Base-by-base conservation (phyloP, 2,329 filamentous ascomycete genomes). In the Clathrospora elynae region DNA sequence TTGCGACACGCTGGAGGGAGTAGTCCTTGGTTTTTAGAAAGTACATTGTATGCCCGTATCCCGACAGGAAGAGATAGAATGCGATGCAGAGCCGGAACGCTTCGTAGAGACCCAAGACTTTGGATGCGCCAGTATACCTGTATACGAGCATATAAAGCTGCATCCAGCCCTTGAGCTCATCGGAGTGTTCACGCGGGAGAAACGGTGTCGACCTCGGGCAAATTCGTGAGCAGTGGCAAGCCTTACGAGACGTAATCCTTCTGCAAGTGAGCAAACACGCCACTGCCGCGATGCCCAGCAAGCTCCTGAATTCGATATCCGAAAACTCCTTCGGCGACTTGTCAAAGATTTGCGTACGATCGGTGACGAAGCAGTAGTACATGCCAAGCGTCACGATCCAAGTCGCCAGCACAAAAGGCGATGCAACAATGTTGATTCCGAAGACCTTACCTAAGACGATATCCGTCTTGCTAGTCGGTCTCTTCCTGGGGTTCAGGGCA, bases 101-200 rank as follows among this genome's bases (percentile, higher is more conserved):
- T 54, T 80, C 74, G 65, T 83, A 82, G 20, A 82, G 73, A 57
- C 75, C 75, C 4, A 81, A 62, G 2, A 69, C 59, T 47, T 71
- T 71, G 5, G 75, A 79, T 17, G 75, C 78, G 13, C 78, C 75
- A 22, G 80, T 79, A 62, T 81, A 85, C 47, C 83, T 78, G 55
- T 83, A 85, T 9, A 81, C 67, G 12, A 84, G 66, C 29, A 80
- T 70, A 12, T 76, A 64, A 10, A 74, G 72, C 51, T 85, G 82
- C 79, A 86, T 82, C 74, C 81, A 79, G 2, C 84, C 84, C 67
- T 85, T 86, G 76, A 82, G 84, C 60, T 86, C 84, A 48, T 85
- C 76, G 0, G 79, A 80, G 52, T 85, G 80, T 31, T 77, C 72
- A 35, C 82, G 73, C 1, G 77, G 73, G 4, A 85, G 66, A 38